phyloP scores from a whole-genome alignment of 257 asterid genomes.

The Solanum sparsipilum region DNA sequence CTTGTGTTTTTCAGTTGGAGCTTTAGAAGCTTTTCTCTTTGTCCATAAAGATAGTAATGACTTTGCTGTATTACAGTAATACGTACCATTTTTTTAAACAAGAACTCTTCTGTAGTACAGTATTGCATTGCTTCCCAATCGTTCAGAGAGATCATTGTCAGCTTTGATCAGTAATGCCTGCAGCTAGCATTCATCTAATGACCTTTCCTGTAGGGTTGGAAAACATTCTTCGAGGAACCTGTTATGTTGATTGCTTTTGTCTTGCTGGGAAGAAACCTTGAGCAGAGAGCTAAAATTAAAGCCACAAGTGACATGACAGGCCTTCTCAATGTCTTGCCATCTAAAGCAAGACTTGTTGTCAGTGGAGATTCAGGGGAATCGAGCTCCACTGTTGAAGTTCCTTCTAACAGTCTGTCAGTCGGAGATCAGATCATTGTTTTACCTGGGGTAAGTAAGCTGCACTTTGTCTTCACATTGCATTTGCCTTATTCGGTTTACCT shows the following conservation, averaged over 20 bases:
- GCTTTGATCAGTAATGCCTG: slow-evolving; percentile 1
- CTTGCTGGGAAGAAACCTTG: slow-evolving; percentile 93
- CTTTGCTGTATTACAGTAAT: background rate
- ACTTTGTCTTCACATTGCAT: background rate
- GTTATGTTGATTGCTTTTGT: slow-evolving; percentile 98
- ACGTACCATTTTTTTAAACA: background rate
- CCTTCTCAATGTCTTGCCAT: slow-evolving; percentile 77
- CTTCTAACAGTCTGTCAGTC: slow-evolving; percentile 69
- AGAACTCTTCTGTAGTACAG: background rate
- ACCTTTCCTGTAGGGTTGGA: slow-evolving; percentile 75
- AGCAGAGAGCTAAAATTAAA: slow-evolving; percentile 92
- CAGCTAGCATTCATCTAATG: slow-evolving; percentile 4
- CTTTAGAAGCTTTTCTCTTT: background rate
- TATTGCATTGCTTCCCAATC: background rate
- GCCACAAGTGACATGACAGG: slow-evolving; percentile 98
- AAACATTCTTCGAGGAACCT: slow-evolving; percentile 94
- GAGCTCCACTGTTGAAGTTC: slow-evolving; percentile 76
- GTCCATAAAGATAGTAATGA: background rate
- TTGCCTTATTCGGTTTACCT: background rate
- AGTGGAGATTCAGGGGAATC: slow-evolving; percentile 38
- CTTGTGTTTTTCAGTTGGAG: background rate
- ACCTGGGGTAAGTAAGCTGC: slow-evolving; percentile 78
- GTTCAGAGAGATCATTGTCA: background rate
- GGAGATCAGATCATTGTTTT: slow-evolving; percentile 88
- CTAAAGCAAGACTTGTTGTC: slow-evolving; percentile 92